Evolutionary conservation across 441 rosid genomes (phyloP), one percentile per base, ranked within the genome.

Genomic region (Rhodomyrtus psidioides): DNA sequence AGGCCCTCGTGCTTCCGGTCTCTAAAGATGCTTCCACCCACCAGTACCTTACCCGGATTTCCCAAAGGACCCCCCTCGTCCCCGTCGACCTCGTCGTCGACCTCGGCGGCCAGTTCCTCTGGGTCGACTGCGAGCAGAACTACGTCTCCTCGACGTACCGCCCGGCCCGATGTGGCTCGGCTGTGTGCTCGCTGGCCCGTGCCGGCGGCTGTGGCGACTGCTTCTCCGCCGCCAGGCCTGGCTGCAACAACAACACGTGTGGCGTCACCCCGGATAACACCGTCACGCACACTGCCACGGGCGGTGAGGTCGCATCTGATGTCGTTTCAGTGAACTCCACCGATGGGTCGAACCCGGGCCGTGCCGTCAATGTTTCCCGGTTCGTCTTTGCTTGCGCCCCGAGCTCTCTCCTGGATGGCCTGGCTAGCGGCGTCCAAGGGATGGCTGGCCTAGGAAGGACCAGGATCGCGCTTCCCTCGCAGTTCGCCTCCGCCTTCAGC

Each of bases 171-270:
- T 94, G 96, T 59, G 54, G 88, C 59, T 94, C 96, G 4, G 93
- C 94, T n/a, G 88, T 87, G 7, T 94, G 96, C 91, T 91, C 93
- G 0, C 59, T 90, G n/a, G 95, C 93, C 27, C 83, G 86, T 27
- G 88, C 94, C 82, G 51, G 55, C 28, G 92, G 91, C 46, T 93
- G 95, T 42, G 91, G 93, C 1, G 85, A 89, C 15, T 94, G 95
- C 89, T 87, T 75, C 90, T 89, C 94, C 27, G 56, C 83, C 8
- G 87, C 96, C 5, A 83, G 91, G n/a, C 94, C 96, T 0, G 96
- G 96, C 12, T 94, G 95, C 89, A 92, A 93, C 90, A 92, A 93
- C 89, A 92, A 93, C 89, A 93, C 95, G 0, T 93, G 95, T 10
- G 92, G 93, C 15, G 89, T 92, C 87, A 19, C 7, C 1, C 91